A percentile compares a stretch with the other conserved stretches of the same genome.
phyloP scores from a whole-genome alignment of 208 protist species.

The Wallacemonas sp. region DNA sequence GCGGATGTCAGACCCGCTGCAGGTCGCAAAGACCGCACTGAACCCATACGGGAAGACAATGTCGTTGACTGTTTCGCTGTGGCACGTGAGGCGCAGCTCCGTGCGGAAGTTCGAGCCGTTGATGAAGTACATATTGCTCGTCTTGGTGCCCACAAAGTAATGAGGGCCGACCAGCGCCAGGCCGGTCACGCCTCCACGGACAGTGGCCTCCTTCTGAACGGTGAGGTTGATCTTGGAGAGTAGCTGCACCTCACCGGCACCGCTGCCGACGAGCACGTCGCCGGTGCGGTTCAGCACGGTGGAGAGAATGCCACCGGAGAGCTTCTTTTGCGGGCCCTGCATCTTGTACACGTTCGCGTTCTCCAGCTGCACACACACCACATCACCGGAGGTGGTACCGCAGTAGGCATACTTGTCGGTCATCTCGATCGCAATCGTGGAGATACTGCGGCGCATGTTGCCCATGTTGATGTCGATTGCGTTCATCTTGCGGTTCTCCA shows the following conservation, averaged over 20 bases:
- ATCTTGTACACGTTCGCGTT: constrained; percentile 89
- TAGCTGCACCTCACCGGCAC: constrained; percentile 85
- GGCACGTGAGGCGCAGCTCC: constrained; percentile 93
- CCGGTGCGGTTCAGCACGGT: constrained; percentile 60
- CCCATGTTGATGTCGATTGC: constrained; percentile 90
- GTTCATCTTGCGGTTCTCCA: constrained; percentile 86
- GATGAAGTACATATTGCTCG: constrained; percentile 92
- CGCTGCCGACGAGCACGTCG: constrained; percentile 91
- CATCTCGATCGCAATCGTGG: constrained; percentile 74
- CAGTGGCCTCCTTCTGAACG: constrained; percentile 50
- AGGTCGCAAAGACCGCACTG: constrained; percentile 95
- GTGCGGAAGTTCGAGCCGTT: constrained; percentile 85
- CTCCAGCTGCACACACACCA: constrained; percentile 87
- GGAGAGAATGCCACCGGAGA: constrained; percentile 83
- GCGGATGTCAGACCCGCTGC: constrained; percentile 92
- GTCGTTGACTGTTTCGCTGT: constrained; percentile 92
- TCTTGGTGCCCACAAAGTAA: constrained; percentile 88
- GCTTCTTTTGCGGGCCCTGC: constrained; percentile 86
- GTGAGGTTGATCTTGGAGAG: constrained; percentile 89
- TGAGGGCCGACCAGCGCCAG: constrained; percentile 68
- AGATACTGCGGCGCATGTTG: constrained; percentile 76
- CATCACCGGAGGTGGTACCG: constrained; percentile 92
- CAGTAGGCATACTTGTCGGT: constrained; percentile 91
- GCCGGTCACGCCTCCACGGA: constrained; percentile 90
- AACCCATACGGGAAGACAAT: constrained; percentile 90